Base-by-base conservation (phyloP, 768 basidiomycete species). In the Russula olivacea region DNA sequence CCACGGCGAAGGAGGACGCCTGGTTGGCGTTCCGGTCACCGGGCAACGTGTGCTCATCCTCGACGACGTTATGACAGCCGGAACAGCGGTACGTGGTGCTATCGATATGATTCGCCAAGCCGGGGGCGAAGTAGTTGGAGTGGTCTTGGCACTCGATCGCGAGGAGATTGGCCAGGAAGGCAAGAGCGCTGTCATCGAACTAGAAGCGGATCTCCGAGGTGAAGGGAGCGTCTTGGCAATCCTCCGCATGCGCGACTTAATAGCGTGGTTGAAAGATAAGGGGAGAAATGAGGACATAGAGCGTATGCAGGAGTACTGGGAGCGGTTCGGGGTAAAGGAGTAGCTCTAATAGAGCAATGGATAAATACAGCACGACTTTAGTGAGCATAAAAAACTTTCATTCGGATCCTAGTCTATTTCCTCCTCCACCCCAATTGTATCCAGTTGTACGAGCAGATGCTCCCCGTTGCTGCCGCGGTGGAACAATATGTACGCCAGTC, bases 51-150 rank as follows among this genome's bases (percentile, higher is more conserved):
- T 98, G 2, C 83, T 98, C 55, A 83, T 98, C 50, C 79, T 98
- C 38, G 96, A 99, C 78, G 96, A 99, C 68, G 97, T 99, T 57
- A 92, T 98, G 80, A 98, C 97, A 2, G 83, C 88, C 12, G 91
- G 91, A 15, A 96, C 88, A 25, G 96, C 96, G 5, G 86, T 94
- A 34, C 83, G 94, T 10, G 82, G 85, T 38, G 89, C 94, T 3
- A 88, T 96, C 55, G 84, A 86, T 51, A 83, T 86, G 9, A 87
- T 98, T 19, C 73, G 74, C 40, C 71, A 76, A 54, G 80, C 82
- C 43, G 89, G 88, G 2, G 93, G 95, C 0, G 79, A 88, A 58
- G 86, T 97, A 8, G 89, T 94, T 0, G 96, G 96, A 1, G 89
- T 97, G 21, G 81, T 96, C 8, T 87, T 93, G 71, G 81, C 87